Evolutionary conservation across 2,329 filamentous ascomycete species (phyloP).

Genomic region (Fusarium floridanum): DNA sequence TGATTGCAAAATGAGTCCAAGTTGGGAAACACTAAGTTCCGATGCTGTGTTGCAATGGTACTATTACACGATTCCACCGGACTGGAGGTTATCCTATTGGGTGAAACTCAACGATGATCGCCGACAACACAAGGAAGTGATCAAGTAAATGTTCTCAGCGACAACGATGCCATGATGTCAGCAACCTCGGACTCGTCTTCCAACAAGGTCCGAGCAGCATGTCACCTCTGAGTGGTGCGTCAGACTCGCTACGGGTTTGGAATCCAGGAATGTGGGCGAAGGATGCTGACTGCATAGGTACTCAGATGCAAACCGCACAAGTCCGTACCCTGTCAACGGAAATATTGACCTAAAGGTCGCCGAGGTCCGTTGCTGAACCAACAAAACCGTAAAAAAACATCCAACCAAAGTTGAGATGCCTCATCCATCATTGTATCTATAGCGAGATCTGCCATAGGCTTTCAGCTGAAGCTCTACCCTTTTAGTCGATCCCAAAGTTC

Average conservation of each 20-base stretch:
- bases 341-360: neutral
- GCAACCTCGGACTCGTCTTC: neutral
- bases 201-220: neutral
- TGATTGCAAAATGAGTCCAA: neutral
- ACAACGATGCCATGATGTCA: neutral
- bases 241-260: neutral
- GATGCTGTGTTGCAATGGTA: neutral
- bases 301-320: neutral
- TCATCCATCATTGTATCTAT: conserved; percentile 12
- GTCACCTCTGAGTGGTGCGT: neutral
- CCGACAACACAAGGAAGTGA: neutral
- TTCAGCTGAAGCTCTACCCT: conserved; percentile 16
- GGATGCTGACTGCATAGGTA: neutral
- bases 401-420: neutral
- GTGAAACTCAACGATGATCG: neutral
- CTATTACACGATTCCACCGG: neutral
- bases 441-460: conserved; percentile 8
- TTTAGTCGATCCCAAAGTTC: conserved; percentile 30
- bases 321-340: neutral
- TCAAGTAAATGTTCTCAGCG: neutral
- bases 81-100: neutral
- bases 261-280: conserved; percentile 1
- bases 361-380: neutral
- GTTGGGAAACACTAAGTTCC: neutral
- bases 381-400: neutral